A percentile compares a stretch with the other conserved stretches of the same genome.
These are phyloP conservation scores for Plasmodium billcollinsi DNA, from an alignment of 169 alveolate genomes.

Conservation along the genomic window DNA sequence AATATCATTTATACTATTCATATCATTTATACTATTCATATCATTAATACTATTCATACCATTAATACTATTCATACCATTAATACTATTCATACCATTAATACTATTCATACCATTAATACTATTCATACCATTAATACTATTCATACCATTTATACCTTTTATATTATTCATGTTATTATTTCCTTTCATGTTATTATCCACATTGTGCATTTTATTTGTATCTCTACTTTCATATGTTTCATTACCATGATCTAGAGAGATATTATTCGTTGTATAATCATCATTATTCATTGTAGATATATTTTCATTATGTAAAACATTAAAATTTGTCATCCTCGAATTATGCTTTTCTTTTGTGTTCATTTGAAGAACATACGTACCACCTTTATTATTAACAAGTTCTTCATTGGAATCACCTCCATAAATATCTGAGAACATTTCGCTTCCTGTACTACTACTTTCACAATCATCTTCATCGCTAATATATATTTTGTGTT, in stretches of 20 bases:
- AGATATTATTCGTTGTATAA: no score
- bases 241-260: no score
- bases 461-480: slow-evolving; percentile 57
- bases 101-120: neutral
- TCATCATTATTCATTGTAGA: neutral
- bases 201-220: neutral
- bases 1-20: no score
- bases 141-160: no score
- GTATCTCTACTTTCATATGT: neutral
- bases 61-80: no score
- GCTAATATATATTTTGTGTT: slow-evolving; percentile 33
- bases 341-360: neutral
- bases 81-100: neutral
- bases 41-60: no score
- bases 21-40: no score
- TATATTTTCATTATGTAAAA: neutral
- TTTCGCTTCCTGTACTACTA: slow-evolving; percentile 28
- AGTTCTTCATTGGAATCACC: neutral
- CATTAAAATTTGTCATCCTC: neutral
- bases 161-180: neutral
- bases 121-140: neutral
- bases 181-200: neutral
- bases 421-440: slow-evolving; percentile 4
- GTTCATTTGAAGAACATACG: neutral
- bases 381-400: neutral